These are phyloP conservation scores for Alternaria triticimaculans DNA, from an alignment of 2,329 filamentous ascomycete genomes.

Conservation along the genomic window DNA sequence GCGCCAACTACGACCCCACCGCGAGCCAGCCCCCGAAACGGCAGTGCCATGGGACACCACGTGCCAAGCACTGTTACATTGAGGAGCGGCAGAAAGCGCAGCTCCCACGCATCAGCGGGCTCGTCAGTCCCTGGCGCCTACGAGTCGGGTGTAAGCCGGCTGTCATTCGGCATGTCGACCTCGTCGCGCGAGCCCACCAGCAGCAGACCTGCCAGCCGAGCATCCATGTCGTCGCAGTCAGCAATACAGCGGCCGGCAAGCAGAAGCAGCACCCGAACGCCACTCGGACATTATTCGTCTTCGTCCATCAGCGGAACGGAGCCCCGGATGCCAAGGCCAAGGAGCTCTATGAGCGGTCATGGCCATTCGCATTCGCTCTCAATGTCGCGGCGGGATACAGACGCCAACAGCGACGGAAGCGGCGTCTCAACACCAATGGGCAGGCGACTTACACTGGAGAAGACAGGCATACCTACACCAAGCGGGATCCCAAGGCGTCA, in stretches of 20 bases:
- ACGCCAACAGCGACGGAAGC: conserved; percentile 50
- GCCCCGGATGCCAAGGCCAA: conserved; percentile 60
- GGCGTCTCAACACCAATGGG: conserved; percentile 53
- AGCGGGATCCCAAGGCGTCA: conserved; percentile 58
- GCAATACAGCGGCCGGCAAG: conserved; percentile 60
- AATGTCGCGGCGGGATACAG: conserved; percentile 54
- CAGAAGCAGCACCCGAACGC: conserved; percentile 70
- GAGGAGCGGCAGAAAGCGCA: conserved; percentile 72
- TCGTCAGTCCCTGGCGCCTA: conserved; percentile 38
- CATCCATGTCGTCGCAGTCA: conserved; percentile 49
- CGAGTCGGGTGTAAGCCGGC: conserved; percentile 50
- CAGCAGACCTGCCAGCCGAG: conserved; percentile 76
- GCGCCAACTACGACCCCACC: conserved; percentile 80
- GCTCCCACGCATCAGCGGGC: conserved; percentile 59
- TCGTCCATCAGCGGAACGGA: conserved; percentile 57
- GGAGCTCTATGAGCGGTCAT: conserved; percentile 70
- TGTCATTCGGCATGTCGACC: conserved; percentile 58
- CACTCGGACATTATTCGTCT: conserved; percentile 63
- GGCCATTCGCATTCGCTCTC: conserved; percentile 42
- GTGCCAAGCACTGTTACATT: conserved; percentile 64
- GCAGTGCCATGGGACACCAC: conserved; percentile 55
- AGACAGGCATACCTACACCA: conserved; percentile 59
- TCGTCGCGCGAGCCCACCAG: conserved; percentile 50
- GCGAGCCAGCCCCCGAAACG: conserved; percentile 74
- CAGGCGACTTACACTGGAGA: conserved; percentile 53